Base-by-base conservation (phyloP, 495 filamentous ascomycete species). In the Aspergillus hancockii region DNA sequence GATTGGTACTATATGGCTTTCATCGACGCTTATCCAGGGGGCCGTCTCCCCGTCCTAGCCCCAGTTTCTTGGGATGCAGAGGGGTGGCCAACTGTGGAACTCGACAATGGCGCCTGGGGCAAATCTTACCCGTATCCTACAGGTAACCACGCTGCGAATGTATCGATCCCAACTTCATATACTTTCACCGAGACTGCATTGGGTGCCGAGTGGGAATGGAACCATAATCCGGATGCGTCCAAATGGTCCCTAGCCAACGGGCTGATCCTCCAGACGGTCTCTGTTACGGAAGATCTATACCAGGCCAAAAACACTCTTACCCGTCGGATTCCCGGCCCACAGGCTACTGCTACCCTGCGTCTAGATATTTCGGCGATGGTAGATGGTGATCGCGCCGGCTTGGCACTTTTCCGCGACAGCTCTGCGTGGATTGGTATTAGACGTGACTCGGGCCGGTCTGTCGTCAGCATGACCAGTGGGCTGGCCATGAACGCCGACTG, bases 1-100 rank as follows among this genome's bases (percentile, higher is more conserved):
- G 70, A 78, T 28, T 88, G 84, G 83, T 86, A 81, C 62, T 88
- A 83, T 52, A 79, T 84, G 61, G 76, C 79, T 0, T 88, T 86
- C 62, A 70, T 79, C 47, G 81, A 81, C 64, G 70, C 73, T 0
- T 86, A 82, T 49, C 82, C 83, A 0, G 72, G 68, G 6, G 85
- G 83, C 0, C 74, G 84, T n/a, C 75, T 85, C 13, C 85, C 84
- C 0, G 81, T 85, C 9, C 62, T 85, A 4, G 83, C 84, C 9
- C 82, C 83, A 0, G 46, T 86, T 18, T 70, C 62, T 19, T 86
- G 78, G 75, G 71, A 64, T 7, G 47, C 62, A 4, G 81, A 85
- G 43, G 80, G 81, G 34, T 87, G 72, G 66, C 83, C 83, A 0
- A 32, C 57, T 28, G 66, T 77, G 0, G 63, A 62, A 0, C 69